Conservation (phyloP, 441 rosid species). For the Syzygium syzygioides region DNA sequence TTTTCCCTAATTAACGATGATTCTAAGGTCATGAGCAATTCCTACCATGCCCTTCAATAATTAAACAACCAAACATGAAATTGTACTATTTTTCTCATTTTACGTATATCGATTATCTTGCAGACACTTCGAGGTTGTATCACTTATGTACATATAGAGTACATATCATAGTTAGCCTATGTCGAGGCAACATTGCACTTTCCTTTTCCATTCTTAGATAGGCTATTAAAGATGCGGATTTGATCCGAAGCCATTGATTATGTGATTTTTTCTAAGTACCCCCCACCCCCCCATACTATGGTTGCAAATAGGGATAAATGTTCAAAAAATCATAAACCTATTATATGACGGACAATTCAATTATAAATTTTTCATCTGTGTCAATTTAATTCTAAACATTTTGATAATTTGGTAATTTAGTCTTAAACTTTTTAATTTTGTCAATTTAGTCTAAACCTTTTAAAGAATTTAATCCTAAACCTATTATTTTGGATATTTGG, state of each 20-base stretch:
- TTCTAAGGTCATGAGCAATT: background rate
- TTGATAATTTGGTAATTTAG: too few relatives aligned
- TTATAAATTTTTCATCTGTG: too few relatives aligned
- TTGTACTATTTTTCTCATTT: background rate
- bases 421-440: too few relatives aligned
- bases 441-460: too few relatives aligned
- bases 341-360: too few relatives aligned
- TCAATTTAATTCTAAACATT: too few relatives aligned
- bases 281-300: fast-evolving
- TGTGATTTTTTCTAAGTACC: fast-evolving
- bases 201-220: fast-evolving
- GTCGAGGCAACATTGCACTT: background rate
- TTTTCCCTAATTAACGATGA: background rate
- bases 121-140: background rate
- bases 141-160: background rate
- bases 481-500: too few relatives aligned
- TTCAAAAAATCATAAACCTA: too few relatives aligned
- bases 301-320: too few relatives aligned
- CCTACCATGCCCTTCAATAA: background rate
- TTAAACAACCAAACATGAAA: background rate
- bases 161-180: too few relatives aligned
- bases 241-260: background rate
- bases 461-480: too few relatives aligned
- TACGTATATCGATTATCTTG: background rate
- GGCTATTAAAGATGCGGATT: fast-evolving